Conservation (phyloP, 2,329 filamentous ascomycete genomes). For the Pseudogymnoascus sp. region DNA sequence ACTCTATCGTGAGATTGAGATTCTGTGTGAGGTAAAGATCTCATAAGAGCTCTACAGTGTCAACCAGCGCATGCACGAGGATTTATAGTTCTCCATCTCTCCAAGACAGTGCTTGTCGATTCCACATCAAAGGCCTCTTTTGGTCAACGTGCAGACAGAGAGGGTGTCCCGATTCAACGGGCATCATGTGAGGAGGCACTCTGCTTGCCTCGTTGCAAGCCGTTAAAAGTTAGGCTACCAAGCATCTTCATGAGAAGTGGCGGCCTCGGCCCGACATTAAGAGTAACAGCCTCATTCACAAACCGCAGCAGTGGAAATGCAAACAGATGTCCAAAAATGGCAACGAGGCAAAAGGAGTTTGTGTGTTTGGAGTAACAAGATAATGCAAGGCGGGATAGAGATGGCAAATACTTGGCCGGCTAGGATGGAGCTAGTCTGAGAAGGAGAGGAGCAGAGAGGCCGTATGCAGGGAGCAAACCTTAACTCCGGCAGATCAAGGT, state of each 20-base stretch:
- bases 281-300: not conserved
- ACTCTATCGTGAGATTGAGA: not conserved
- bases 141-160: not conserved
- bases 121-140: slow-evolving; percentile 4
- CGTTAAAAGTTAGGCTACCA: slow-evolving; percentile 1
- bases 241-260: not conserved
- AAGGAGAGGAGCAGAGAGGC: not conserved
- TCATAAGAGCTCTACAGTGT: not conserved
- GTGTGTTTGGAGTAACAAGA: not conserved
- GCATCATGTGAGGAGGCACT: slow-evolving; percentile 1
- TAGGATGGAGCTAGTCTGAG: not conserved
- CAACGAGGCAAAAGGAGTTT: not conserved
- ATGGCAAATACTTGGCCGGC: slow-evolving; percentile 2
- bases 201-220: not conserved
- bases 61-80: not conserved
- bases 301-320: not conserved
- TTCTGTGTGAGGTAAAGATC: slow-evolving; percentile 2
- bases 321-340: not conserved
- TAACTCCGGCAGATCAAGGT: not conserved
- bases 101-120: not conserved
- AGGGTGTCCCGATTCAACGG: not conserved
- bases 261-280: not conserved
- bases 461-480: not conserved
- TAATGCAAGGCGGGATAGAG: not conserved
- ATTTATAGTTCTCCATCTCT: not conserved